Evolutionary conservation across 2,329 filamentous ascomycete genomes (phyloP).

Genomic region (Didymosphaeria variabile): DNA sequence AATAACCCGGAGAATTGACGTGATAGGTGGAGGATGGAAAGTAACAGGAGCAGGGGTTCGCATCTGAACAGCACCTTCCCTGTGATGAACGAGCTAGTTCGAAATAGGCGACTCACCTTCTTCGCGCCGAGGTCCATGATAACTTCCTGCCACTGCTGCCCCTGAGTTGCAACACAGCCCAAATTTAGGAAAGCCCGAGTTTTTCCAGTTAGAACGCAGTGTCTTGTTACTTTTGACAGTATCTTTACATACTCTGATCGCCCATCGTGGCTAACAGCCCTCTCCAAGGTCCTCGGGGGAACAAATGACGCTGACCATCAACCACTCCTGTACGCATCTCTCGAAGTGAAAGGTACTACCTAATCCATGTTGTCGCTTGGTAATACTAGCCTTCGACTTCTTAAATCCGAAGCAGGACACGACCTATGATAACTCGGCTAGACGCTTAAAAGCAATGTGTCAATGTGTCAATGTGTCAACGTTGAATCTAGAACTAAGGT

Average conservation of each 20-base stretch:
- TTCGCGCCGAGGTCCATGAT: not conserved
- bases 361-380: not conserved
- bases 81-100: not conserved
- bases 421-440: not conserved
- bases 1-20: not conserved
- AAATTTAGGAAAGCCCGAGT: not conserved
- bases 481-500: not conserved
- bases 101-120: not conserved
- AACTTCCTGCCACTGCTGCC: not conserved
- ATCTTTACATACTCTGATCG: too few relatives aligned
- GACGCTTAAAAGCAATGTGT: not conserved
- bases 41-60: not conserved
- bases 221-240: too few relatives aligned
- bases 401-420: not conserved
- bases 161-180: not conserved
- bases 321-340: not conserved
- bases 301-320: not conserved
- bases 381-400: not conserved
- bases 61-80: slow-evolving; percentile 8
- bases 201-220: not conserved
- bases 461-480: not conserved
- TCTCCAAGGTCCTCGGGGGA: not conserved
- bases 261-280: too few relatives aligned
- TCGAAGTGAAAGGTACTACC: not conserved
- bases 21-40: slow-evolving; percentile 13